These are phyloP conservation scores for Endotrypanum monterogeii DNA, from an alignment of 208 protist genomes.

Conservation along the genomic window DNA sequence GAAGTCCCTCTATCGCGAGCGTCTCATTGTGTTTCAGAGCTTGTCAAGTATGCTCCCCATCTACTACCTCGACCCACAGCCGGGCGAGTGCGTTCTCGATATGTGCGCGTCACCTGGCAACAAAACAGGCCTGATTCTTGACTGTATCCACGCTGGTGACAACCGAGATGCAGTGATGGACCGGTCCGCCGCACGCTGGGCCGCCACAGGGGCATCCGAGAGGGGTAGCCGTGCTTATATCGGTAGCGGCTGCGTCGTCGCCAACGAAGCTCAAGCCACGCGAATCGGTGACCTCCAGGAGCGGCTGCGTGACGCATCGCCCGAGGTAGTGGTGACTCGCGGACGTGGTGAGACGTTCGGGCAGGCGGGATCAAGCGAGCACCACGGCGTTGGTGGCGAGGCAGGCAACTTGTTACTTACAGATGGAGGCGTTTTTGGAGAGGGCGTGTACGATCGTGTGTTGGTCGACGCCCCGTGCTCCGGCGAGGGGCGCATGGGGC, in stretches of 20 bases:
- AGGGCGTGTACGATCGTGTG: conserved; percentile 72
- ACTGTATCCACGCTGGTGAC: conserved; percentile 39
- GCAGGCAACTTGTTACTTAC: background rate
- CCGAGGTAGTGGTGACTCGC: conserved; percentile 40
- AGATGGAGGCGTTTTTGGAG: background rate
- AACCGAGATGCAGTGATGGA: background rate
- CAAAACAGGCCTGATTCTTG: conserved; percentile 71
- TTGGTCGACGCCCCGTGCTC: conserved; percentile 95
- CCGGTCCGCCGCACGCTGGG: background rate
- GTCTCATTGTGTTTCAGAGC: conserved; percentile 69
- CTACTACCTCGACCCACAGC: conserved; percentile 61
- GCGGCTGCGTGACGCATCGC: conserved; percentile 47
- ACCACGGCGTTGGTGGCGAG: background rate
- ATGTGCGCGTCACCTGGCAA: conserved; percentile 86
- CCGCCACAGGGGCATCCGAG: background rate
- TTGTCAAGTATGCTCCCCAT: conserved; percentile 81
- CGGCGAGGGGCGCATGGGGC: conserved; percentile 92
- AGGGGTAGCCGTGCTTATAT: background rate
- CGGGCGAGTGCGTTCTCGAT: conserved; percentile 75
- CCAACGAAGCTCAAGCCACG: conserved; percentile 57
- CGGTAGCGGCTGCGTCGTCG: conserved; percentile 44
- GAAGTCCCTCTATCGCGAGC: conserved; percentile 55
- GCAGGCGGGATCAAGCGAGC: background rate
- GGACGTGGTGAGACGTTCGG: conserved; percentile 35
- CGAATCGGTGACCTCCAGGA: conserved; percentile 41